A percentile compares a stretch with the other conserved stretches of the same genome.
phyloP scores from a whole-genome alignment of 1,284 basidiomycete genomes.

The Takashimella koratensis region DNA sequence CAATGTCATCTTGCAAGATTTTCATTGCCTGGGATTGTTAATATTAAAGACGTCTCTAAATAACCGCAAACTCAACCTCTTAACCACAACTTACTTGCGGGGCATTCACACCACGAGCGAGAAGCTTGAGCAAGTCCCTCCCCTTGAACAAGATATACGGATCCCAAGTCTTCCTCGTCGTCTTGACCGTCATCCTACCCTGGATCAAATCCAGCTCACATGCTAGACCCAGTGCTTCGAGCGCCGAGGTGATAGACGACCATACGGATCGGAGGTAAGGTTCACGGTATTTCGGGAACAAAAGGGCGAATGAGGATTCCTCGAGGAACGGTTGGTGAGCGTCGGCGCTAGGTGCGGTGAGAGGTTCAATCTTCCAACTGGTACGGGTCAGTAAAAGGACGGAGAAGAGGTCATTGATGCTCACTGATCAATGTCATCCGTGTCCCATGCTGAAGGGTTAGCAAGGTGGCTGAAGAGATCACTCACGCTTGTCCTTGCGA shows the following conservation, averaged over 20 bases:
- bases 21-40: conserved; percentile 80
- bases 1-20: conserved; percentile 82
- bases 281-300: conserved; percentile 98
- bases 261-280: conserved; percentile 93
- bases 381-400: neutral
- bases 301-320: conserved; percentile 94
- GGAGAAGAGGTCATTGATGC: conserved; percentile 35
- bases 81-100: conserved; percentile 43
- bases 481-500: conserved; percentile 84
- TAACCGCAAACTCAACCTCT: neutral
- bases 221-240: conserved; percentile 78
- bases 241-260: conserved; percentile 82
- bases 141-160: conserved; percentile 96
- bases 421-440: conserved; percentile 97
- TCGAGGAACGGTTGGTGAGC: conserved; percentile 67
- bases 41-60: neutral
- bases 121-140: conserved; percentile 89
- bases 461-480: neutral
- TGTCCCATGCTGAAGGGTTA: conserved; percentile 79
- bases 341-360: conserved; percentile 62
- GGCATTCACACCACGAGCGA: conserved; percentile 82
- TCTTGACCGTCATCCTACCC: conserved; percentile 95
- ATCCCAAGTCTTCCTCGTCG: conserved; percentile 94
- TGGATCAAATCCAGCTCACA: conserved; percentile 94
- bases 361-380: conserved; percentile 85